phyloP scores from a whole-genome alignment of 371 early-diverging fungal species.

The Choanephora cucurbitarum region DNA sequence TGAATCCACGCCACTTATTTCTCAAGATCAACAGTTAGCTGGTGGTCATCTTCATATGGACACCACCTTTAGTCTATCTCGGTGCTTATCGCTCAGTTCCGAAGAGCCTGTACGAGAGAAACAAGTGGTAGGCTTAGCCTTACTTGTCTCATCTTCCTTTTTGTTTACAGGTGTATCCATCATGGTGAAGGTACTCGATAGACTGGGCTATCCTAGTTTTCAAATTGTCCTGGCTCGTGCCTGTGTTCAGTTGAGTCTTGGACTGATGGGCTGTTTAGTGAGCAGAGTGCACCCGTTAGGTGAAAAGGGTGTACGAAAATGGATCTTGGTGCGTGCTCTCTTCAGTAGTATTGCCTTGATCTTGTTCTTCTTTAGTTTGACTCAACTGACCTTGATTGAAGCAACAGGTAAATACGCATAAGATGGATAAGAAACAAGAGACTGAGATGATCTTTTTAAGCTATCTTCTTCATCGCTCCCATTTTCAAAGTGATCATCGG shows the following conservation, averaged over 20 bases:
- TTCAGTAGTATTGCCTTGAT: constrained; percentile 68
- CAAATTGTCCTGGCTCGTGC: constrained; percentile 75
- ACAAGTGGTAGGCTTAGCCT: constrained; percentile 31
- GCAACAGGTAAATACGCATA: constrained; percentile 56
- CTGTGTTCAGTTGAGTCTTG: constrained; percentile 61
- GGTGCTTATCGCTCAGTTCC: constrained; percentile 8
- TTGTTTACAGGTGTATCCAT: constrained; percentile 70
- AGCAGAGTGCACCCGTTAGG: constrained; percentile 61
- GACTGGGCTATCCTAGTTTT: constrained; percentile 55
- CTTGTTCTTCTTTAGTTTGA: constrained; percentile 68
- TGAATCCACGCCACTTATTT: constrained; percentile 26
- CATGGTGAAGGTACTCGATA: constrained; percentile 61
- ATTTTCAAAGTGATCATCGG: constrained; percentile 74
- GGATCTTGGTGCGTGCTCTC: constrained; percentile 64
- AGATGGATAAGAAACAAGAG: too few species aligned
- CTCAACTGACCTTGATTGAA: constrained; percentile 71
- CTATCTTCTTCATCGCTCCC: constrained; percentile 76
- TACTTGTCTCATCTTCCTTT: constrained; percentile 68
- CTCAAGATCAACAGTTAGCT: constrained; percentile 20
- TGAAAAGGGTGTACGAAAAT: constrained; percentile 43
- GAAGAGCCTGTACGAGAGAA: constrained; percentile 6
- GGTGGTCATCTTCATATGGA: constrained; percentile 5
- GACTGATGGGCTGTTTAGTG: constrained; percentile 52
- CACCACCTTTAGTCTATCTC: constrained; percentile 3
- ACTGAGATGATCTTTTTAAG: constrained; percentile 15